phyloP scores from a whole-genome alignment of 768 basidiomycete genomes.

The Mycena sanguinolenta region DNA sequence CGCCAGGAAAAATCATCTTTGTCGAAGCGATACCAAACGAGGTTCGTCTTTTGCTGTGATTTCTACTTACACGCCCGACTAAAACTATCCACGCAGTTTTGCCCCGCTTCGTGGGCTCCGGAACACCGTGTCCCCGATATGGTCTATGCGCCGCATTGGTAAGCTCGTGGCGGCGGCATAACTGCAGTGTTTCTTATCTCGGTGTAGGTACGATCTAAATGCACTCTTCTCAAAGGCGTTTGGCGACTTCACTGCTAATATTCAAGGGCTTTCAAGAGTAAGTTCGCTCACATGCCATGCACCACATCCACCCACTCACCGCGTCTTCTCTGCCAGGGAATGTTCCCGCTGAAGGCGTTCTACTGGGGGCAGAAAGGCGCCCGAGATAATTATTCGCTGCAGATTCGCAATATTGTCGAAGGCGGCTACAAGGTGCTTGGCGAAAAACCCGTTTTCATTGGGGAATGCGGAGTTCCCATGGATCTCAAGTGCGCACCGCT shows the following conservation, averaged over 20 bases:
- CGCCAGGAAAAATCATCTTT: conserved; percentile 74
- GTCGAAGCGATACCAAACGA: conserved; percentile 95
- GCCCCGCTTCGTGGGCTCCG: conserved; percentile 81
- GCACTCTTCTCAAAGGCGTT: conserved; percentile 88
- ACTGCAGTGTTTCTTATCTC: no score
- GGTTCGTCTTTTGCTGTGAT: conserved; percentile 55
- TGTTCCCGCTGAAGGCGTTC: conserved; percentile 83
- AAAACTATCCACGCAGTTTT: conserved; percentile 67
- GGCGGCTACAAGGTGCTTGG: conserved; percentile 78
- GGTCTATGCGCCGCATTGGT: conserved; percentile 85
- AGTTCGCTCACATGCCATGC: conserved; percentile 36
- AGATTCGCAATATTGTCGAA: conserved; percentile 85
- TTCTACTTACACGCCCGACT: conserved; percentile 18
- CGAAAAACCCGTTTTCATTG: conserved; percentile 87
- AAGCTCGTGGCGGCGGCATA: conserved; percentile 27
- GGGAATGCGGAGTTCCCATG: conserved; percentile 96
- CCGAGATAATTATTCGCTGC: conserved; percentile 84
- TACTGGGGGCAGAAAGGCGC: conserved; percentile 91
- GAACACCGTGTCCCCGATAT: conserved; percentile 73
- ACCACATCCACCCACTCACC: neutral
- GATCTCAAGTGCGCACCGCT: conserved; percentile 85
- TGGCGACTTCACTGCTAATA: conserved; percentile 90
- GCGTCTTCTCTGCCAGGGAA: conserved; percentile 67
- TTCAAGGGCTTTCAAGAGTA: conserved; percentile 92
- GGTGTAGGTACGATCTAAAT: conserved; percentile 91